A percentile compares a stretch with the other conserved stretches of the same genome.
Conservation (phyloP, 345 rosid genomes). For the Populus alba region DNA sequence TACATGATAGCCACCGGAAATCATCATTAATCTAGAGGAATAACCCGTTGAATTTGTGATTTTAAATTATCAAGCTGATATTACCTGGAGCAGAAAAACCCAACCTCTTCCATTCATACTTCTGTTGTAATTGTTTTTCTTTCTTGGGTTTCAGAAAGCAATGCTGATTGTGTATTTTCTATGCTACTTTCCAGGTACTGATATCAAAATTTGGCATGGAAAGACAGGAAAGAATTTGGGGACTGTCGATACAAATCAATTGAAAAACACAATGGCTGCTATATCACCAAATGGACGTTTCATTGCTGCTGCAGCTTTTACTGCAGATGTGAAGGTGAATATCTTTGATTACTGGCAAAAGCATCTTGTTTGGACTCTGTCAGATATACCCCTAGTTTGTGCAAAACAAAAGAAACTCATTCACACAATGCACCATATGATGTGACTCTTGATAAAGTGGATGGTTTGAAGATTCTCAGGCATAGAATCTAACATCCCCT, state of each 20-base stretch:
- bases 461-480: not conserved
- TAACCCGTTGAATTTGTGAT: not conserved
- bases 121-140: too few relatives aligned
- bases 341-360: not conserved
- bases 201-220: constrained; percentile 92
- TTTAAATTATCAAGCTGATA: not conserved
- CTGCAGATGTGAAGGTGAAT: constrained; percentile 95
- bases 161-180: constrained; percentile 6
- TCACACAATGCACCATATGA: not conserved
- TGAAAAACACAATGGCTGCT: constrained; percentile 86
- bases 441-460: not conserved
- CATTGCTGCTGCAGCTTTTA: constrained; percentile 96
- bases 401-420: not conserved
- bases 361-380: not conserved
- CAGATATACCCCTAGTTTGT: not conserved
- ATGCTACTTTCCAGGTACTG: constrained; percentile 62
- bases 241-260: constrained; percentile 87
- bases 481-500: not conserved
- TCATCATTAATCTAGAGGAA: not conserved
- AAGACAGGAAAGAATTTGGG: constrained; percentile 81
- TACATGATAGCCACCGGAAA: not conserved
- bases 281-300: constrained; percentile 97
- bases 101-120: not conserved
- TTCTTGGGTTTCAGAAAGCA: not conserved
- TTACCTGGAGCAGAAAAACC: not conserved